A percentile compares a stretch with the other conserved stretches of the same genome.
phyloP scores from a whole-genome alignment of 495 filamentous ascomycete genomes.

The Penicillium antarcticum region DNA sequence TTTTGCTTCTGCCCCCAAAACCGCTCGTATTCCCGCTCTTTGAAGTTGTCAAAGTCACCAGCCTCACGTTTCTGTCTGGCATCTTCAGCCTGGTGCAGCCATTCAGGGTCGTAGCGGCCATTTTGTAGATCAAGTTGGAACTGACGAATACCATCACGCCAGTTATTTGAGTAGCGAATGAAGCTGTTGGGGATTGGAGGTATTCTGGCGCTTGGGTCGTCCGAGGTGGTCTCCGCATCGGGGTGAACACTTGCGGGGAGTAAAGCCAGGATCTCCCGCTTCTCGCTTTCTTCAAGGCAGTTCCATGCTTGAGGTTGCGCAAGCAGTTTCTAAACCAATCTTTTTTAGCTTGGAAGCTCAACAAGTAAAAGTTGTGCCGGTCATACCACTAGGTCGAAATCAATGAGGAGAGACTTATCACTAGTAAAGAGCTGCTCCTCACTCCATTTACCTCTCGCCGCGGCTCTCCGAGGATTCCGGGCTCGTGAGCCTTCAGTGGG shows the following conservation, averaged over 20 bases:
- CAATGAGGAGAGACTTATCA: slow-evolving; percentile 49
- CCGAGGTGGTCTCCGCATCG: slow-evolving; percentile 27
- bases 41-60: slow-evolving; percentile 69
- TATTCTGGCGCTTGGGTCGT: slow-evolving; percentile 32
- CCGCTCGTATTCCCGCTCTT: slow-evolving; percentile 61
- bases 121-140: slow-evolving; percentile 58
- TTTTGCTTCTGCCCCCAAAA: slow-evolving; percentile 69
- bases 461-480: slow-evolving; percentile 28
- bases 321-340: slow-evolving; percentile 49
- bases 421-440: slow-evolving; percentile 55
- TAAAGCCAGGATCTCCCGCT: slow-evolving; percentile 49
- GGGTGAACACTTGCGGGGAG: slow-evolving; percentile 52
- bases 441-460: slow-evolving; percentile 35
- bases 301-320: slow-evolving; percentile 57
- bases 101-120: slow-evolving; percentile 62
- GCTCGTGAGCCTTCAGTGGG: slow-evolving; percentile 14
- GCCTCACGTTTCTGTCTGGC: slow-evolving; percentile 59
- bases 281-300: slow-evolving; percentile 52
- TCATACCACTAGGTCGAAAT: slow-evolving; percentile 56
- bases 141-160: slow-evolving; percentile 46
- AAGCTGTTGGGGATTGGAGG: slow-evolving; percentile 42
- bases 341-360: slow-evolving; percentile 1
- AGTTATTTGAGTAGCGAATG: slow-evolving; percentile 48
- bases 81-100: slow-evolving; percentile 60
- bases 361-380: background rate